phyloP scores from a whole-genome alignment of 2,329 filamentous ascomycete genomes.

The Macroventuria anomochaeta region DNA sequence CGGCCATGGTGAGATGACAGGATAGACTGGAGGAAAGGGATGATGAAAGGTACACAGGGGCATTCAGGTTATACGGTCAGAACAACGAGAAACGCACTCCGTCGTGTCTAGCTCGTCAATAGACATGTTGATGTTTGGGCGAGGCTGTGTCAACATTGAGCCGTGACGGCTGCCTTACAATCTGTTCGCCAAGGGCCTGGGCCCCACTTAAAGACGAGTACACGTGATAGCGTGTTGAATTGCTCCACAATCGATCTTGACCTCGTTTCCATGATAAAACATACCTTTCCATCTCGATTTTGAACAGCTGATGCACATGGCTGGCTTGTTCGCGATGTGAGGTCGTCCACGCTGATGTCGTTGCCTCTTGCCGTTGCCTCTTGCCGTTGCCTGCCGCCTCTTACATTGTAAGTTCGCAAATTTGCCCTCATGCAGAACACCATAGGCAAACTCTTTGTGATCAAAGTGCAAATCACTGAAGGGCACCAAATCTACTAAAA shows the following conservation, averaged over 20 bases:
- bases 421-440: no score
- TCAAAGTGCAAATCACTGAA: no score
- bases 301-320: no score
- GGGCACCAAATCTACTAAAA: no score
- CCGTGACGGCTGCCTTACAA: conserved; percentile 5
- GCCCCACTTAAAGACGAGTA: not conserved
- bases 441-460: no score
- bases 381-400: not conserved
- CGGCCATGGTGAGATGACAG: conserved; percentile 16
- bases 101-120: not conserved
- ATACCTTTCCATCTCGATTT: no score
- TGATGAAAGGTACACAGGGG: not conserved
- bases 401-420: no score
- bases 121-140: not conserved
- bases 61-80: not conserved
- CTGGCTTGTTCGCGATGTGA: no score
- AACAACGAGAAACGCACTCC: not conserved
- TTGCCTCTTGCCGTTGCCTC: not conserved
- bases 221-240: conserved; percentile 7
- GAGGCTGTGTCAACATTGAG: not conserved
- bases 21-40: not conserved
- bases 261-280: no score
- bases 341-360: no score
- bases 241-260: not conserved
- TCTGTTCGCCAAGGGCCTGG: not conserved